These are phyloP conservation scores for Diaporthe sp. DNA, from an alignment of 2,329 filamentous ascomycete genomes.

Conservation along the genomic window DNA sequence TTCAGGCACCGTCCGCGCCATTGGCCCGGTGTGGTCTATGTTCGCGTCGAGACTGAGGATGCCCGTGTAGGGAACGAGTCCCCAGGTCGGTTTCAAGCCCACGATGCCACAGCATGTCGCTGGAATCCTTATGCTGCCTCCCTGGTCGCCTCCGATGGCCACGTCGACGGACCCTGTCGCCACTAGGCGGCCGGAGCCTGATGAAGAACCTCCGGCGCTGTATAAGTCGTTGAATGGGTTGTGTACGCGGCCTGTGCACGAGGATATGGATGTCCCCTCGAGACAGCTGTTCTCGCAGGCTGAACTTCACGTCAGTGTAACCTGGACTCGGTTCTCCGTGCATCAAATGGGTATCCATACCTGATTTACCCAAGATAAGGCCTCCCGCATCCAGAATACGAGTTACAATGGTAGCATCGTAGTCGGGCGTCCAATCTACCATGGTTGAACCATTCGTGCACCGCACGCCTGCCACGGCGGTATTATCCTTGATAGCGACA, in stretches of 20 bases:
- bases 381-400: constrained; percentile 42
- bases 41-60: constrained; percentile 51
- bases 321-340: too few species aligned
- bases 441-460: constrained; percentile 39
- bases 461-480: constrained; percentile 42
- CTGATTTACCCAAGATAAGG: constrained; percentile 39
- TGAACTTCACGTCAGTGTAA: constrained; percentile 25
- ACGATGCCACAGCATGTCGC: constrained; percentile 45
- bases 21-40: constrained; percentile 57
- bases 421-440: constrained; percentile 37
- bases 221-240: constrained; percentile 41
- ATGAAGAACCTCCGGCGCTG: constrained; percentile 44
- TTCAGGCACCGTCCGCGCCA: constrained; percentile 52
- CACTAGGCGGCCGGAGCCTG: constrained; percentile 45
- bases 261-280: constrained; percentile 43
- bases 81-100: constrained; percentile 52
- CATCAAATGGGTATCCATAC: not conserved
- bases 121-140: constrained; percentile 46
- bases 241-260: constrained; percentile 43
- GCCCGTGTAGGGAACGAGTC: constrained; percentile 56
- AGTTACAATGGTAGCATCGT: constrained; percentile 39
- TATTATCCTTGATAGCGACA: constrained; percentile 44
- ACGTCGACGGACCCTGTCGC: constrained; percentile 37
- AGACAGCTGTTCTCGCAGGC: constrained; percentile 46
- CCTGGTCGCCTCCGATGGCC: constrained; percentile 41